Evolutionary conservation across 129 eudicot species (phyloP).

Genomic region (Oenanthe sinensis): DNA sequence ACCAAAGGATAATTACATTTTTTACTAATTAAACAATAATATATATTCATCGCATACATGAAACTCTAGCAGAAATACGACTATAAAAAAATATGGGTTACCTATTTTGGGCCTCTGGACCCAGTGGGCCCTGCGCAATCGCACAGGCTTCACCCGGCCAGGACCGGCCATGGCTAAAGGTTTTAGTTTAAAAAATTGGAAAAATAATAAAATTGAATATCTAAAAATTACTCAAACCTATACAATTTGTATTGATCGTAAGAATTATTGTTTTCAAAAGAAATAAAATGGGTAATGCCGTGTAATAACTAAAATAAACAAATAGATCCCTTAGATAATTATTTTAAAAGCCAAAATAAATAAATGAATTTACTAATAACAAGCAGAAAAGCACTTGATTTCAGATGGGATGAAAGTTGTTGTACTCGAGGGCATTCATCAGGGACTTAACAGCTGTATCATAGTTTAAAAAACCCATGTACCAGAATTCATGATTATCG

Average conservation of each 20-base stretch:
- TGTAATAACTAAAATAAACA: not conserved
- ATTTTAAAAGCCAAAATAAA: not conserved
- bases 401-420: constrained; percentile 38
- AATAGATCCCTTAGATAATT: not conserved
- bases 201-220: not conserved
- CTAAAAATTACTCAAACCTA: not conserved
- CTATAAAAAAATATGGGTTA: no score
- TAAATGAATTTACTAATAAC: not conserved
- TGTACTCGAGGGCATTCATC: constrained; percentile 37
- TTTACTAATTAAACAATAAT: no score
- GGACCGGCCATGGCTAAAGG: no score
- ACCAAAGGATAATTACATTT: no score
- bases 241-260: not conserved
- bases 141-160: no score
- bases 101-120: no score
- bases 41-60: no score
- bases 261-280: not conserved
- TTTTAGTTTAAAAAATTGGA: not conserved
- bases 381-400: not conserved
- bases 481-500: constrained; percentile 92
- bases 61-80: no score
- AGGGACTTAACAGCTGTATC: constrained; percentile 60
- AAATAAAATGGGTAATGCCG: not conserved
- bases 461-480: constrained; percentile 72
- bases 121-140: no score